Conservation (phyloP, 2,329 filamentous ascomycete genomes). For the Arthrobotrys iridis region DNA sequence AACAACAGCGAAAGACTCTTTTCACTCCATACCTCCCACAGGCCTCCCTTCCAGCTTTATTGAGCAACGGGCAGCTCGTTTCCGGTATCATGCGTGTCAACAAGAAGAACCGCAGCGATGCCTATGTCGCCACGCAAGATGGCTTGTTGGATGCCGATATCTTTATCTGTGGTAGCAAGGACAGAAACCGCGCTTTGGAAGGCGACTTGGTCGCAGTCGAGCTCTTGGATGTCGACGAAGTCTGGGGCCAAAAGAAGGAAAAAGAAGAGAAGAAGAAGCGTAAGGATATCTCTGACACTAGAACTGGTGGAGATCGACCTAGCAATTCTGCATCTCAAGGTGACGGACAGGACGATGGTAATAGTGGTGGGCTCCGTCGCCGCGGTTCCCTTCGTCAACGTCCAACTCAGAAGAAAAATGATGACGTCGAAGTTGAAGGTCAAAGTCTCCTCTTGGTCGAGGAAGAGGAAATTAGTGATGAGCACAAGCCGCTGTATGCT, state of each 20-base stretch:
- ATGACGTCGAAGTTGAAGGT: conserved; percentile 97
- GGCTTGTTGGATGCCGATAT: conserved; percentile 91
- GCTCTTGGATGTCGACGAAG: conserved; percentile 95
- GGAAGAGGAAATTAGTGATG: conserved; percentile 98
- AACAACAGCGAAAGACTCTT: conserved; percentile 91
- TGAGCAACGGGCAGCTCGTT: conserved; percentile 91
- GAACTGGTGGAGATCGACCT: conserved; percentile 76
- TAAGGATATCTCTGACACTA: conserved; percentile 95
- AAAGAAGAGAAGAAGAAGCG: conserved; percentile 99
- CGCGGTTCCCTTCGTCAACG: conserved; percentile 95
- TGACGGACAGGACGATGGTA: conserved; percentile 50
- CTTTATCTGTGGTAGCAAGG: conserved; percentile 99
- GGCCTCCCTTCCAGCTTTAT: conserved; percentile 87
- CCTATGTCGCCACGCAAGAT: conserved; percentile 94
- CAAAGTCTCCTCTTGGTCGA: conserved; percentile 96
- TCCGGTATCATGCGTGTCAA: conserved; percentile 97
- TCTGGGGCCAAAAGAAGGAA: conserved; percentile 98
- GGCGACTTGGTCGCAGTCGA: conserved; percentile 96
- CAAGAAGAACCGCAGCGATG: conserved; percentile 99
- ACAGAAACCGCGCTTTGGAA: conserved; percentile 94
- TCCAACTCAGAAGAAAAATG: conserved; percentile 99
- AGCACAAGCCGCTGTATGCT: conserved; percentile 96
- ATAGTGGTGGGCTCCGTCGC: conserved; percentile 75
- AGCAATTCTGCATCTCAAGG: conserved; percentile 74
- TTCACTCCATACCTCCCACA: conserved; percentile 98